Evolutionary conservation across 139 green algal genomes (phyloP), one percentile per base, ranked within the genome.

Genomic region (Haematococcus sp.): DNA sequence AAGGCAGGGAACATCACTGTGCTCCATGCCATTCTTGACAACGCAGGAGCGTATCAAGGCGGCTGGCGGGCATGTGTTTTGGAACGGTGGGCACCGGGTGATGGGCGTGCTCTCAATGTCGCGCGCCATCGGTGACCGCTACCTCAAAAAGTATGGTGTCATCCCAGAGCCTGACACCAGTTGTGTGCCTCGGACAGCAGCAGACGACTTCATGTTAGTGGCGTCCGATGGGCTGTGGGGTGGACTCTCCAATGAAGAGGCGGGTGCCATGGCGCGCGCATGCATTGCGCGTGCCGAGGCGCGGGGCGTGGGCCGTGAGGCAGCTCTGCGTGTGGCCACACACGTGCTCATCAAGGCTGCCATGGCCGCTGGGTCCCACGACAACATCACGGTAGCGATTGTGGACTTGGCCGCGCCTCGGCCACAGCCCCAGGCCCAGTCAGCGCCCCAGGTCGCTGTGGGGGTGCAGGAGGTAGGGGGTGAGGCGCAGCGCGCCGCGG

Each of bases 31-130:
- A 25, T 43, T 35, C 19, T 32, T 55, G 27, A n/a, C 22, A n/a
- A 5, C 64, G 32, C 46, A 84, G 71, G 76, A 70, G 44, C 35
- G 82, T 11, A 81, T 93, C 23, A 64, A 77, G 54, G 54, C 40
- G 16, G 77, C 76, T 40, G 88, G 88, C 2, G 88, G 88, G 20
- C 69, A 86, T 19, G 74, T 93, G n/a, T 69, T 87, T 22, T 84
- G 79, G 49, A 83, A 75, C 40, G 83, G 88, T 28, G 87, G 83
- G 27, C 75, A 75, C 30, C 81, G 88, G 3, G 88, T 93, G 34
- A 89, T 91, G 79, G 88, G 88, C 20, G 80, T 88, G 34, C 80
- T 93, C 19, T 80, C 77, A 40, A 90, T 93, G 88, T 86, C 70
- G n/a, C 54, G 88, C 0, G 87, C 88, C 9, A 84, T 93, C 35